A percentile compares a stretch with the other conserved stretches of the same genome.
Evolutionary conservation across 108 stramenopile species (phyloP).

Genomic region (Bacterosira constricta): DNA sequence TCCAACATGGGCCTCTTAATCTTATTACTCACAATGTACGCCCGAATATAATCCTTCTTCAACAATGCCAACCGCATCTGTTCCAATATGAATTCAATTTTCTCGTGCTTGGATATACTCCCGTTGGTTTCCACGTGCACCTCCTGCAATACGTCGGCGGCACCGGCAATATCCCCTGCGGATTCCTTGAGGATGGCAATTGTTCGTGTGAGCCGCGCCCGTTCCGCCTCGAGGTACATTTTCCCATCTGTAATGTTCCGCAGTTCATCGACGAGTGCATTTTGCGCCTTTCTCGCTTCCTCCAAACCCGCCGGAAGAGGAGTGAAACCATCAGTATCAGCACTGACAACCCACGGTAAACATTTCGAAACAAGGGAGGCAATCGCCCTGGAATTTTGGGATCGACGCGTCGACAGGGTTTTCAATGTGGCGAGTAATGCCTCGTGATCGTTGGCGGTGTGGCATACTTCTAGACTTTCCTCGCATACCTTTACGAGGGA

Average conservation of each 20-base stretch:
- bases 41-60: conserved; percentile 95
- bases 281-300: conserved; percentile 25
- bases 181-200: conserved; percentile 84
- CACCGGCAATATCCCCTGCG: conserved; percentile 82
- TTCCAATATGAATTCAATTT: conserved; percentile 98
- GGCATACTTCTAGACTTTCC: conserved; percentile 63
- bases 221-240: conserved; percentile 97
- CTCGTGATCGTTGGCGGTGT: conserved; percentile 61
- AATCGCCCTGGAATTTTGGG: conserved; percentile 83
- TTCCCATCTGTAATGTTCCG: conserved; percentile 97
- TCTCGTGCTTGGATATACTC: conserved; percentile 93
- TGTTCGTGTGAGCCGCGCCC: conserved; percentile 87
- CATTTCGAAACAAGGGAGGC: conserved; percentile 64
- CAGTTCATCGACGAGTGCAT: conserved; percentile 83
- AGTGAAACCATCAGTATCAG: conserved; percentile 49
- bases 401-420: conserved; percentile 70
- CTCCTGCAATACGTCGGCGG: conserved; percentile 94
- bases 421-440: conserved; percentile 64
- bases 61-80: conserved; percentile 95
- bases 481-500: conserved; percentile 79
- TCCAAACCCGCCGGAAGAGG: conserved; percentile 37
- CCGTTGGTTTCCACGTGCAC: conserved; percentile 99
- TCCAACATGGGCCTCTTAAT: conserved; percentile 88
- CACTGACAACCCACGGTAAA: conserved; percentile 71
- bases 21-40: conserved; percentile 95